These are phyloP conservation scores for Beta lomatogona DNA, from an alignment of 179 eudicot species.

Conservation along the genomic window DNA sequence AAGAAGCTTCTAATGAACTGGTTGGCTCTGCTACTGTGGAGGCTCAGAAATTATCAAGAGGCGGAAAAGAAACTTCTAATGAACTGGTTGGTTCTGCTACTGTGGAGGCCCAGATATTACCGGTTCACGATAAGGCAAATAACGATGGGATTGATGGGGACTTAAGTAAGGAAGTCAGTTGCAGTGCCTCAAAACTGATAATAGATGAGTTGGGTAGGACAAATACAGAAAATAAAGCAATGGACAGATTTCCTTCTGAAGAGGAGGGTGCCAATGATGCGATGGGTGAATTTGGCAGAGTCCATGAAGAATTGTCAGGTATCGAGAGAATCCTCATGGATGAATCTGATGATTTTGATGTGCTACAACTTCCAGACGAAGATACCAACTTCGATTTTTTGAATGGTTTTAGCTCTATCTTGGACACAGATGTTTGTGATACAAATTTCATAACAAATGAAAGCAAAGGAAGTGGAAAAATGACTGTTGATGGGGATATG, in stretches of 20 bases:
- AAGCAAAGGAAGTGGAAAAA: conserved; percentile 26
- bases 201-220: conserved; percentile 24
- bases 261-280: conserved; percentile 18
- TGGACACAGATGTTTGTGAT: conserved; percentile 29
- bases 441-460: conserved; percentile 19
- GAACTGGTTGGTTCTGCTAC: conserved; percentile 13
- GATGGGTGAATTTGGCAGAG: not conserved
- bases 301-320: conserved; percentile 33
- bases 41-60: not conserved
- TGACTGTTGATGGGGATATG: conserved; percentile 22
- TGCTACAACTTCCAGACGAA: conserved; percentile 28
- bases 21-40: conserved; percentile 27
- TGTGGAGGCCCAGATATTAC: conserved; percentile 23
- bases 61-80: conserved; percentile 22
- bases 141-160: conserved; percentile 23
- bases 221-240: conserved; percentile 12
- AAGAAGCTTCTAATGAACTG: conserved; percentile 14
- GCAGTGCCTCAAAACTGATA: conserved; percentile 23
- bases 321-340: conserved; percentile 41
- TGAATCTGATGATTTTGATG: conserved; percentile 33
- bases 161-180: conserved; percentile 25
- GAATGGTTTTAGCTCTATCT: conserved; percentile 31
- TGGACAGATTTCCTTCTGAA: conserved; percentile 11
- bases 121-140: conserved; percentile 16
- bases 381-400: conserved; percentile 13